Evolutionary conservation across 1,284 basidiomycete species (phyloP).

Genomic region (Coriolopsis trogii): DNA sequence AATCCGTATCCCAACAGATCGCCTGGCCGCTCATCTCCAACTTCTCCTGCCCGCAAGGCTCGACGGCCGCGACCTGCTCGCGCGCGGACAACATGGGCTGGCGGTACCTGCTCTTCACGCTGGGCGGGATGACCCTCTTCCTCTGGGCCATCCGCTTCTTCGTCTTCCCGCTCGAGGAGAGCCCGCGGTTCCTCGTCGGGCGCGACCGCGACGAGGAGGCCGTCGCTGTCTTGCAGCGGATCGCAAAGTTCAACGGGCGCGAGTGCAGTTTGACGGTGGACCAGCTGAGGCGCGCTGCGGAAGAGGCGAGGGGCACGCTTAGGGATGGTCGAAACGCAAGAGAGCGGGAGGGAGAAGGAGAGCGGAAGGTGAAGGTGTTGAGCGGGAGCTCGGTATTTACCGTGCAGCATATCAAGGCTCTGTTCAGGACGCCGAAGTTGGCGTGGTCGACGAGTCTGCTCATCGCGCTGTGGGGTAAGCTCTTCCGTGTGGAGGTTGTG

Average conservation of each 20-base stretch:
- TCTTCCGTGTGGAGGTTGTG: not conserved
- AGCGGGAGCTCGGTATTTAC: conserved; percentile 44
- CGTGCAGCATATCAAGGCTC: conserved; percentile 47
- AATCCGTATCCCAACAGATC: conserved; percentile 28
- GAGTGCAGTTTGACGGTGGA: conserved; percentile 42
- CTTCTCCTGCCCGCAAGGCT: conserved; percentile 44
- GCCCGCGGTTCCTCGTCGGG: conserved; percentile 64
- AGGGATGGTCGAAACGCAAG: no score
- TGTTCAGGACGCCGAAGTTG: conserved; percentile 59
- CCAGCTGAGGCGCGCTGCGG: conserved; percentile 39
- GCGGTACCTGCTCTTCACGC: conserved; percentile 54
- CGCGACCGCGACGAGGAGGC: conserved; percentile 67
- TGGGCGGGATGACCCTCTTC: conserved; percentile 53
- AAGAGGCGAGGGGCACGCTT: no score
- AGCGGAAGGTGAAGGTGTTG: conserved; percentile 27
- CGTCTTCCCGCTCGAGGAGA: conserved; percentile 62
- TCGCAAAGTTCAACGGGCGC: conserved; percentile 63
- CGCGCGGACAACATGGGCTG: conserved; percentile 58
- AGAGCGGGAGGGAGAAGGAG: conserved; percentile 8
- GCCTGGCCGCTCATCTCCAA: conserved; percentile 56
- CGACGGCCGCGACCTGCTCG: conserved; percentile 38
- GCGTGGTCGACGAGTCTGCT: conserved; percentile 60
- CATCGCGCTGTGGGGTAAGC: conserved; percentile 56
- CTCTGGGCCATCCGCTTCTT: conserved; percentile 63
- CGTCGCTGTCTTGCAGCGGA: conserved; percentile 55